Evolutionary conservation across 2,329 filamentous ascomycete species (phyloP).

Genomic region (Hymenoscyphus occultus): DNA sequence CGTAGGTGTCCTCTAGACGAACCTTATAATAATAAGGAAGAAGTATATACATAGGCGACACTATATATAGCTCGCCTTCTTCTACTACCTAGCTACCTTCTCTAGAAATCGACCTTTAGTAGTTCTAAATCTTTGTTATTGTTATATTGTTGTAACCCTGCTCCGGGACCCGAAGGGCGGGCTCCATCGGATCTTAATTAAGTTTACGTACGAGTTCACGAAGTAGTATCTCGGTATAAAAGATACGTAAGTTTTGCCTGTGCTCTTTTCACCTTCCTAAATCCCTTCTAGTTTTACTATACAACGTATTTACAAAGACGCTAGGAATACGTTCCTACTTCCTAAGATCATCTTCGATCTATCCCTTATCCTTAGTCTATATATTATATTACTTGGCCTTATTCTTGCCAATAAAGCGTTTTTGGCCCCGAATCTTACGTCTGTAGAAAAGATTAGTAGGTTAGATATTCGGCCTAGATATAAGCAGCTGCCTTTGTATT

Average conservation of each 20-base stretch:
- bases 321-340: slow-evolving; percentile 37
- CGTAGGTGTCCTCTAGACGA: slow-evolving; percentile 23
- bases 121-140: slow-evolving; percentile 21
- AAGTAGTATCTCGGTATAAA: slow-evolving; percentile 30
- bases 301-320: slow-evolving; percentile 14
- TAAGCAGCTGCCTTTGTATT: slow-evolving; percentile 25
- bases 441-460: slow-evolving; percentile 22
- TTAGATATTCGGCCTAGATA: slow-evolving; percentile 33
- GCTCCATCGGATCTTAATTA: slow-evolving; percentile 5
- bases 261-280: slow-evolving; percentile 7
- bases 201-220: slow-evolving; percentile 23
- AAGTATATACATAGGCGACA: slow-evolving; percentile 28
- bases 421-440: slow-evolving; percentile 27
- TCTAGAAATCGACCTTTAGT: slow-evolving; percentile 20
- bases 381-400: slow-evolving; percentile 36
- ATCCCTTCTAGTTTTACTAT: slow-evolving; percentile 7
- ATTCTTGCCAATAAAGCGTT: slow-evolving; percentile 33
- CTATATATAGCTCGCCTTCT: slow-evolving; percentile 23
- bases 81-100: slow-evolving; percentile 19
- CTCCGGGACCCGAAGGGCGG: slow-evolving; percentile 10
- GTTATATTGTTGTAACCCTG: slow-evolving; percentile 19
- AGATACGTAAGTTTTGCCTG: slow-evolving; percentile 22
- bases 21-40: slow-evolving; percentile 32
- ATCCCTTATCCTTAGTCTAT: slow-evolving; percentile 38
- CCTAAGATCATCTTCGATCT: slow-evolving; percentile 38